Base-by-base conservation (phyloP, 495 filamentous ascomycete species). In the Penicillium robsamsonii region DNA sequence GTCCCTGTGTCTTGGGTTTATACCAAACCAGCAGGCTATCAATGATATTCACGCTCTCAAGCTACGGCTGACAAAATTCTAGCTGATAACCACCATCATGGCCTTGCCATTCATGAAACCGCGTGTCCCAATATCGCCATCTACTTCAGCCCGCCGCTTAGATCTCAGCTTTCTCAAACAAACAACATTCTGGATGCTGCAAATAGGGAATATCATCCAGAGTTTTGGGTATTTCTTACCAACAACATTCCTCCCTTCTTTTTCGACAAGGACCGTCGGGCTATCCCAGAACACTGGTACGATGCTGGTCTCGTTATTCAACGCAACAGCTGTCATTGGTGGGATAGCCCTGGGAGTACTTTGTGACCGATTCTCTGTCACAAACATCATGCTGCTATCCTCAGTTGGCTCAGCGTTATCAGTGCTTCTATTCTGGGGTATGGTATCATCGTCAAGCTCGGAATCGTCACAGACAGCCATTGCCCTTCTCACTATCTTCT, bases 171-270 rank as follows among this genome's bases (percentile, higher is more conserved):
- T 87, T 60, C 60, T 86, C 3, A 57, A 62, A 29, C 50, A 67
- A 42, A 25, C 50, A 33, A 76, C 73, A 0, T 89, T 88, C 70
- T 76, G 77, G 71, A 65, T 80, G 54, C 77, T 84, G 5, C 79
- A 84, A 58, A 55, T 71, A 2, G 80, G 79, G 25, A 86, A 87
- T 61, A 74, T 84, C 46, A 70, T 85, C 51, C 76, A 89, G 62
- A 76, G 78, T n/a, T 73, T 84, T 5, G 87, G 86, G 11, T 90
- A 81, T 66, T 88, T 89, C 68, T 71, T 90, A 1, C 87, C 86
- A 0, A 74, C 75, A 4, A 82, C 85, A 25, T 90, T 87, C 65
- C 75, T 91, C 0, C 82, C 84, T 2, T 77, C 80, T 4, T 89
- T 85, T 65, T 83, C 83, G 0, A 70, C 77, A 12, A 59, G 55